Percentiles rank a stretch among this genome's conserved stretches.
Conservation (phyloP, 2,329 filamentous ascomycete species). For the Chaetomium sp. region DNA sequence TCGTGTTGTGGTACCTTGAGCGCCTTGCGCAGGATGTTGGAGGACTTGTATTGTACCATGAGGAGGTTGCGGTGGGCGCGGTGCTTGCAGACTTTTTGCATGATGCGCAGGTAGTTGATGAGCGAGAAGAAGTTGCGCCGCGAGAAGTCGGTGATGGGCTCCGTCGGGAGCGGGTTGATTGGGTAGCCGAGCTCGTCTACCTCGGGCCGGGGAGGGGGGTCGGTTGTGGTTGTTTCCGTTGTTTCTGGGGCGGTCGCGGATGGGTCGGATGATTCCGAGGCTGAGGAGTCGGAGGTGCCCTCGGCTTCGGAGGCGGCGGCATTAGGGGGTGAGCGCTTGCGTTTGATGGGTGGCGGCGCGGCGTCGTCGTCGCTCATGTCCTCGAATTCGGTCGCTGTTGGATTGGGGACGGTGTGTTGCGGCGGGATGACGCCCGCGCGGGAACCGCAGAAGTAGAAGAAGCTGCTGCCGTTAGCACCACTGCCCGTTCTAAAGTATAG, state of each 20-base stretch:
- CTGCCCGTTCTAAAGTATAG: not conserved
- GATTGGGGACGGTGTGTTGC: slow-evolving; percentile 33
- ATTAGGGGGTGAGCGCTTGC: slow-evolving; percentile 49
- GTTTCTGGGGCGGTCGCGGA: slow-evolving; percentile 1
- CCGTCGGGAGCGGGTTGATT: slow-evolving; percentile 66
- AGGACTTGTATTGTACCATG: slow-evolving; percentile 93
- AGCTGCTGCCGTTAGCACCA: slow-evolving; percentile 46
- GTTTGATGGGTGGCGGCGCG: slow-evolving; percentile 78
- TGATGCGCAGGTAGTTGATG: slow-evolving; percentile 92
- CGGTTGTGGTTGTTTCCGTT: slow-evolving; percentile 5
- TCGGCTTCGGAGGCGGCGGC: slow-evolving; percentile 9
- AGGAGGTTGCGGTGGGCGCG: slow-evolving; percentile 94
- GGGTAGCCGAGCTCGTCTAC: slow-evolving; percentile 90
- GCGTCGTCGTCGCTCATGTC: slow-evolving; percentile 65
- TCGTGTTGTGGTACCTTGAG: slow-evolving; percentile 87
- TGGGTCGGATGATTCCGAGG: not conserved
- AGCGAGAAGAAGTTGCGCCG: slow-evolving; percentile 93
- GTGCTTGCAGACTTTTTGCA: slow-evolving; percentile 96
- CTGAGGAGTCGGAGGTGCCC: not conserved
- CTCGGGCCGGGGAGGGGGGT: slow-evolving; percentile 50
- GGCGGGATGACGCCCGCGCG: slow-evolving; percentile 42
- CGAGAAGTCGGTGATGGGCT: slow-evolving; percentile 86
- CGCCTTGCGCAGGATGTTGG: slow-evolving; percentile 86
- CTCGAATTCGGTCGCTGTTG: slow-evolving; percentile 39
- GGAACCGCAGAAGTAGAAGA: slow-evolving; percentile 89